Evolutionary conservation across 2,329 filamentous ascomycete species (phyloP).

Genomic region (Neurospora sp.): DNA sequence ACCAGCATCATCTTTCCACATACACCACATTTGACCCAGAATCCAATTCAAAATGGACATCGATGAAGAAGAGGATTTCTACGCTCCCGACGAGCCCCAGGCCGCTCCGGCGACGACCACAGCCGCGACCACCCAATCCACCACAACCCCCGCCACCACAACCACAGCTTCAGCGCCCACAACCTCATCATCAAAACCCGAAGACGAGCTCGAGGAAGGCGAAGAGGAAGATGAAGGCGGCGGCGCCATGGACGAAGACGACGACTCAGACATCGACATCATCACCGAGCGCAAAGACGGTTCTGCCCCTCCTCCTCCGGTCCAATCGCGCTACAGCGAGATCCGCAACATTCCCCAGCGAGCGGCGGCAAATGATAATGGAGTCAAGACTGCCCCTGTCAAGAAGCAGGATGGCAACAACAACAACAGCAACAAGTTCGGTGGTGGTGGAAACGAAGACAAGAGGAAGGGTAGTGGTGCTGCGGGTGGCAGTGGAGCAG

Average conservation of each 20-base stretch:
- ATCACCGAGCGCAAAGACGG: conserved; percentile 59
- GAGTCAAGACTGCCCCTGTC: conserved; percentile 33
- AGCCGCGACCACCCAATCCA: background rate
- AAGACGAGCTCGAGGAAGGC: conserved; percentile 49
- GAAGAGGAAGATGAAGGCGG: conserved; percentile 53
- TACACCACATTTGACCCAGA: background rate
- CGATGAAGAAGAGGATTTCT: conserved; percentile 60
- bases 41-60: conserved; percentile 45
- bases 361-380: conserved; percentile 41
- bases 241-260: conserved; percentile 48
- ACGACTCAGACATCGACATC: conserved; percentile 50
- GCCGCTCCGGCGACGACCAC: conserved; percentile 20
- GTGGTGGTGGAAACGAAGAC: background rate
- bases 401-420: conserved; percentile 27
- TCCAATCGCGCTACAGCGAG: conserved; percentile 53
- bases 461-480: background rate
- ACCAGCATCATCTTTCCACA: background rate
- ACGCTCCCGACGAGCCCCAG: conserved; percentile 48
- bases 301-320: conserved; percentile 37
- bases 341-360: conserved; percentile 56
- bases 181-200: conserved; percentile 21
- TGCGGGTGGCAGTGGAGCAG: conserved; percentile 6
- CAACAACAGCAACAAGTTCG: background rate
- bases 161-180: conserved; percentile 15
- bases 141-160: conserved; percentile 6